phyloP scores from a whole-genome alignment of 371 early-diverging fungal genomes.

The Mucor mucedo region DNA sequence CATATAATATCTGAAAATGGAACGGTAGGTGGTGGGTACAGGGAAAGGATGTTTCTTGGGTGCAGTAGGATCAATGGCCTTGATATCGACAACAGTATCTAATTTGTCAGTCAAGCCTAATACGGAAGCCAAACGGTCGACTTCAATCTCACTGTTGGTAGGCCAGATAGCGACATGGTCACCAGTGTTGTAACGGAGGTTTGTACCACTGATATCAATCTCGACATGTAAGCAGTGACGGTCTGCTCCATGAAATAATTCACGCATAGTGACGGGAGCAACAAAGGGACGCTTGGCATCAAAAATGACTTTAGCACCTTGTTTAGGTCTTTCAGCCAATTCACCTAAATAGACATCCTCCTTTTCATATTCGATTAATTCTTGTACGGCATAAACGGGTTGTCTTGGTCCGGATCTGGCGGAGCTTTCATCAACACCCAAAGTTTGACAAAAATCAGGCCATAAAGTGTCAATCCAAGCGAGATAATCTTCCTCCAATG shows the following conservation, averaged over 20 bases:
- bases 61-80: conserved; percentile 68
- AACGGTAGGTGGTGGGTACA: conserved; percentile 82
- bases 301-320: conserved; percentile 41
- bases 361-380: conserved; percentile 38
- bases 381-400: conserved; percentile 53
- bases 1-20: conserved; percentile 88
- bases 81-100: conserved; percentile 65
- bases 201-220: conserved; percentile 81
- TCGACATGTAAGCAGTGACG: conserved; percentile 94
- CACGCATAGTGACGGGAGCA: conserved; percentile 66
- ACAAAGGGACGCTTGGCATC: conserved; percentile 86
- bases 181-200: conserved; percentile 86
- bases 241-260: conserved; percentile 67
- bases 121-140: conserved; percentile 64
- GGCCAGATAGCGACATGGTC: conserved; percentile 97
- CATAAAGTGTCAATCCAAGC: conserved; percentile 90
- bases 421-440: conserved; percentile 68
- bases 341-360: conserved; percentile 67
- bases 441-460: conserved; percentile 75
- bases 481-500: conserved; percentile 94
- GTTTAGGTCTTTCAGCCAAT: conserved; percentile 45
- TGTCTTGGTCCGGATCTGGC: conserved; percentile 43
- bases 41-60: conserved; percentile 87
- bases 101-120: conserved; percentile 71
- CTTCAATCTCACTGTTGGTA: conserved; percentile 80